Evolutionary conservation across 352 stramenopile species (phyloP), one percentile per base, ranked within the genome.

Genomic region (Globisporangium recalcitrans): DNA sequence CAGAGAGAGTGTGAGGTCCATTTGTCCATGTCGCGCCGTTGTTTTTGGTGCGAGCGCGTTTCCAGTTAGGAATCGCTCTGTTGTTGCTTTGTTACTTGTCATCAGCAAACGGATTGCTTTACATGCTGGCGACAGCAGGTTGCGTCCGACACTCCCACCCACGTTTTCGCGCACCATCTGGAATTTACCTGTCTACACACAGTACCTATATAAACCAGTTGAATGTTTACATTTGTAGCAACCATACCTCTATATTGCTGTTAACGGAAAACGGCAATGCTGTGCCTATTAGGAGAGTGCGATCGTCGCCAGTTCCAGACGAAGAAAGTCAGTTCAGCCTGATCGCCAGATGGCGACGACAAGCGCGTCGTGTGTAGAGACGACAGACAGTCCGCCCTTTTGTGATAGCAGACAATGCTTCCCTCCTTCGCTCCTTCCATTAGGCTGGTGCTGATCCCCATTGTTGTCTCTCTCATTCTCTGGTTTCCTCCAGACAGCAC

Each of bases 401-500:
- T 21, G 44, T 47, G 51, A 5, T 6, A 22, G 3, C 31, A 32
- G 52, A 49, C 52, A n/a, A 16, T 21, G n/a, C 19, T 0, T 21
- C 9, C n/a, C 31, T 24, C 31, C n/a, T 47, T 47, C 31, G 32
- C 21, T 10, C 34, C 52, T 31, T 24, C 53, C 22, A 16, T 13
- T n/a, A n/a, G n/a, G n/a, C n/a, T n/a, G n/a, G 10, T 9, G 2
- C 53, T 27, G 5, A 29, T 19, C 34, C 52, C 16, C 52, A 48
- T 10, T n/a, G 19, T 19, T 32, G n/a, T 52, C 26, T 52, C 36
- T n/a, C 54, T 48, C 54, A 60, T 52, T 60, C 36, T 11, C 54
- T 60, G 54, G 54, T 60, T 58, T 63, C 27, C 47, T 56, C 46
- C 47, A 47, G 48, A 52, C 58, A 16, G 22, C n/a, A 56, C 44